phyloP scores from a whole-genome alignment of 176 grass and related monocot genomes.

The Phragmites australis region DNA sequence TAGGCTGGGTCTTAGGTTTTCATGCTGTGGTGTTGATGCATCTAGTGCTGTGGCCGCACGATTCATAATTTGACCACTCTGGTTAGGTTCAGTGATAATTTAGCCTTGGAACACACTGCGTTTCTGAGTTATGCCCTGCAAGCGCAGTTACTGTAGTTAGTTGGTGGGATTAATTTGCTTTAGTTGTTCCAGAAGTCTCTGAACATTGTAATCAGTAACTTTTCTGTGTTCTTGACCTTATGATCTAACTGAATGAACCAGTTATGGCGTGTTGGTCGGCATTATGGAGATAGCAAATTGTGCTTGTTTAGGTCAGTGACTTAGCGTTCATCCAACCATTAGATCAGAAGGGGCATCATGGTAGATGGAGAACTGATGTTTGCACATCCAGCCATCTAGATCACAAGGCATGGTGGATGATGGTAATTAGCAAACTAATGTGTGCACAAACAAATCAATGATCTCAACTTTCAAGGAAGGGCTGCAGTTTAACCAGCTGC shows the following conservation, averaged over 20 bases:
- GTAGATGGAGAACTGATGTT: background rate
- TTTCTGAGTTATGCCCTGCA: background rate
- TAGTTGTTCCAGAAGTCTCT: background rate
- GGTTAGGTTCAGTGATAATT: conserved; percentile 12
- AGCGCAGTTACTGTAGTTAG: background rate
- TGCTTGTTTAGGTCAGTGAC: background rate
- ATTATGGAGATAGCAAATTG: background rate
- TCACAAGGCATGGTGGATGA: background rate
- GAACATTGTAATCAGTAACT: background rate
- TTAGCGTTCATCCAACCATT: background rate
- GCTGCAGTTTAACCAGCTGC: background rate
- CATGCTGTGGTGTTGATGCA: background rate
- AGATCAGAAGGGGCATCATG: background rate
- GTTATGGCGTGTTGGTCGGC: background rate
- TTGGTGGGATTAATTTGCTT: background rate
- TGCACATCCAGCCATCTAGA: background rate
- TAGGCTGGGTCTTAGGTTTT: conserved; percentile 28
- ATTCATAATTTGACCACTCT: background rate
- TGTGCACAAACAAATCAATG: background rate
- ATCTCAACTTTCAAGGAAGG: background rate
- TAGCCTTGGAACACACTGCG: background rate
- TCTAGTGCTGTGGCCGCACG: background rate
- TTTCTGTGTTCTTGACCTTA: background rate
- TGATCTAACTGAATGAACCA: background rate
- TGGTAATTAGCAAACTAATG: background rate